These are phyloP conservation scores for Gossypium bickii DNA, from an alignment of 345 rosid genomes.

Conservation along the genomic window DNA sequence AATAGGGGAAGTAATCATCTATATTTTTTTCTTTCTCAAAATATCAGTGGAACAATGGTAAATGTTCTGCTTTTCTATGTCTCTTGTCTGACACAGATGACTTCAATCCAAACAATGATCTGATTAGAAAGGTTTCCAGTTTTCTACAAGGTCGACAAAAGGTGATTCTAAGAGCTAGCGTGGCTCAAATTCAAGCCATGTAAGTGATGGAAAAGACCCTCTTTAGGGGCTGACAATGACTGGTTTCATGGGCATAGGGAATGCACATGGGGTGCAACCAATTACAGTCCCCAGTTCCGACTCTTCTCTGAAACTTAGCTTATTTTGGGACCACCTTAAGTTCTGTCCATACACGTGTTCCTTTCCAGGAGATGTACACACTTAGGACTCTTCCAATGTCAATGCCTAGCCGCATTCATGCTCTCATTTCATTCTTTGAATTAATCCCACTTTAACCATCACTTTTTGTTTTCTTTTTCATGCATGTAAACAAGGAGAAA, in stretches of 20 bases:
- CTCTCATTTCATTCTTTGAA: not conserved
- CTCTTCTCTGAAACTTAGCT: not conserved
- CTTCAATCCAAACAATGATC: not conserved
- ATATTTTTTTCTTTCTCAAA: not conserved
- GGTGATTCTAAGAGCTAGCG: too few relatives aligned
- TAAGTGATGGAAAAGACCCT: not conserved
- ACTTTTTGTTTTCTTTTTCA: not conserved
- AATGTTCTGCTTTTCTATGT: not conserved
- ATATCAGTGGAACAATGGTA: not conserved
- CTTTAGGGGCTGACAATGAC: constrained; percentile 6
- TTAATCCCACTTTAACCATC: not conserved
- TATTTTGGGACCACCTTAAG: constrained; percentile 34
- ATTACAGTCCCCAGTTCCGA: constrained; percentile 5
- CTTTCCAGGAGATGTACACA: not conserved
- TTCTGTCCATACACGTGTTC: constrained; percentile 31
- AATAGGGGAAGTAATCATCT: not conserved
- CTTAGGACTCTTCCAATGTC: not conserved
- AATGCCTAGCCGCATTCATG: not conserved
- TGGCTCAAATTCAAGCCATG: not conserved
- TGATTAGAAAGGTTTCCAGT: not conserved
- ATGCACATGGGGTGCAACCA: constrained; percentile 46
- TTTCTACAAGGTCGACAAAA: not conserved
- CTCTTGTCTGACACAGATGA: not conserved
- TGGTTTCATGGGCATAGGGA: constrained; percentile 20
- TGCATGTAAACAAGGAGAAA: not conserved